Conservation (phyloP, 2,329 filamentous ascomycete genomes). For the Pestalotiopsis sp. region DNA sequence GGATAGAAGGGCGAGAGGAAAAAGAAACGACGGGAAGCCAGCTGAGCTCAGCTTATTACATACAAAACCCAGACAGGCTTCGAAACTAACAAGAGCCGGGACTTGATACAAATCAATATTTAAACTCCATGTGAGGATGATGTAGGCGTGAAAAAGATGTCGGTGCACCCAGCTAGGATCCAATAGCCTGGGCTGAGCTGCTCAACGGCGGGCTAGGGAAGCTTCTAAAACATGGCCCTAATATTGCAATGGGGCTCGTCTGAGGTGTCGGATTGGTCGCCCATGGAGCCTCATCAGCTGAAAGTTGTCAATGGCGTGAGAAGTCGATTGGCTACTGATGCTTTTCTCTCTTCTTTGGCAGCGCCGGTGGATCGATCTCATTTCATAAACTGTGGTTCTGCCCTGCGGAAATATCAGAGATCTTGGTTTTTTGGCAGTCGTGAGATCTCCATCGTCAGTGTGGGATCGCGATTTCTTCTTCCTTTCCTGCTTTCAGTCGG, state of each 20-base stretch:
- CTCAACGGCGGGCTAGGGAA: slow-evolving; percentile 1
- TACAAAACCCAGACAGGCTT: background rate
- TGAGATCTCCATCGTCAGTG: background rate
- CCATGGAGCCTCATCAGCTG: background rate
- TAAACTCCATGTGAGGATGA: background rate
- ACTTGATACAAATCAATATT: slow-evolving; percentile 4
- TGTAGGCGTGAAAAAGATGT: background rate
- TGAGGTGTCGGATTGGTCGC: slow-evolving; percentile 1
- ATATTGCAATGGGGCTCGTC: slow-evolving; percentile 5
- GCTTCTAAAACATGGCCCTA: slow-evolving; percentile 1
- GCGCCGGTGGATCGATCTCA: background rate
- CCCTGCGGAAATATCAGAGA: background rate
- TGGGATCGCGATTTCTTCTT: background rate
- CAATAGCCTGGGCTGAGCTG: slow-evolving; percentile 3
- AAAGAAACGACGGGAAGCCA: background rate
- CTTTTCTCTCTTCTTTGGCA: background rate
- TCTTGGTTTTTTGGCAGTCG: background rate
- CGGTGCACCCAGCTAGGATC: background rate
- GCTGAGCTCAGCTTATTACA: background rate
- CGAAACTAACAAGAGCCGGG: background rate
- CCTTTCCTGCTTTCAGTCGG: background rate
- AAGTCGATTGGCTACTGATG: background rate
- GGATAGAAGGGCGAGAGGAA: background rate
- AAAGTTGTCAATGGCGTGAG: background rate
- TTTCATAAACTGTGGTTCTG: background rate